These are phyloP conservation scores for Saccharomyces hybrid DNA, from an alignment of 1,139 yeast species.

Conservation along the genomic window DNA sequence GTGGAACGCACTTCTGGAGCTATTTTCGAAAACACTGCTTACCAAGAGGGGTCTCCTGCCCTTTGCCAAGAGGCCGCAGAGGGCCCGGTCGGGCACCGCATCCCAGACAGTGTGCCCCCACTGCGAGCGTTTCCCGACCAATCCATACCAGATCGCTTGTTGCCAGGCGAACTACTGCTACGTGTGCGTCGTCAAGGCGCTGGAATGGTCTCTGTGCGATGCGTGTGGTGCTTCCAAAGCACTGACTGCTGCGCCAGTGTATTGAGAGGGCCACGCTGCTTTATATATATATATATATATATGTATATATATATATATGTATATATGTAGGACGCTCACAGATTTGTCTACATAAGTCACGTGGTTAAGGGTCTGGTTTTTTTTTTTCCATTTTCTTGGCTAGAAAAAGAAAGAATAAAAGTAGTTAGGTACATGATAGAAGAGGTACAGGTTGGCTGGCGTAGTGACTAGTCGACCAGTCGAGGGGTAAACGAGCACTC, in stretches of 20 bases:
- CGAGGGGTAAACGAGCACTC: background rate
- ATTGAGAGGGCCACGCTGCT: background rate
- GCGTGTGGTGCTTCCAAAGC: conserved; percentile 7
- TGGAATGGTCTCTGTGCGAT: conserved; percentile 16
- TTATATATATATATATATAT: background rate
- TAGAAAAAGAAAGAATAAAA: background rate
- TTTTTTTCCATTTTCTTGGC: background rate
- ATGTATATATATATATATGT: background rate
- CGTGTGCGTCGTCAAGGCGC: conserved; percentile 16
- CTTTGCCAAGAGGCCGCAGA: conserved; percentile 1
- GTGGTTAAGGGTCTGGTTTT: background rate
- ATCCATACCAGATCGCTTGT: conserved; percentile 20
- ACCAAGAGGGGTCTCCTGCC: conserved; percentile 11
- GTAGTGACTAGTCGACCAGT: background rate
- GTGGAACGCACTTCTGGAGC: conserved; percentile 27
- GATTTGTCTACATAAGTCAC: background rate
- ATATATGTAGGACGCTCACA: too few relatives aligned
- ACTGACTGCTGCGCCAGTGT: background rate
- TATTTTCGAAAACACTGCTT: conserved; percentile 19
- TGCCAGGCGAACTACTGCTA: conserved; percentile 21
- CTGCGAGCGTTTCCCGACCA: conserved; percentile 19
- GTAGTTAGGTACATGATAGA: background rate
- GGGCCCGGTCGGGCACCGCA: background rate
- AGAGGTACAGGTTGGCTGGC: too few relatives aligned
- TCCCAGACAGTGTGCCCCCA: conserved; percentile 10